phyloP scores from a whole-genome alignment of 2,329 filamentous ascomycete genomes.

The Fusarium sp. region DNA sequence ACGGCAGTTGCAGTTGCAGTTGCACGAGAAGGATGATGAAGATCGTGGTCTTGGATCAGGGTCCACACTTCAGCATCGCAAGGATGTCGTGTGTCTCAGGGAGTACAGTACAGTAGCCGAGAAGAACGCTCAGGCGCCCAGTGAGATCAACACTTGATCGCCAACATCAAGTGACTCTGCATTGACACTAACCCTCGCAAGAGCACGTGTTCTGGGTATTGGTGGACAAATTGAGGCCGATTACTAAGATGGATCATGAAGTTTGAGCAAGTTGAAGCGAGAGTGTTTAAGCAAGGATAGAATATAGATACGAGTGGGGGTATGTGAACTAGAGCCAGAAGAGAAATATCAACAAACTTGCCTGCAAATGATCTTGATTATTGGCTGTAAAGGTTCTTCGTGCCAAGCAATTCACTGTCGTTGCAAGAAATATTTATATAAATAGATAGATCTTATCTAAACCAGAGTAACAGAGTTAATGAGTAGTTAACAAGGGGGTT shows the following conservation, averaged over 20 bases:
- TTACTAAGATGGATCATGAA: background rate
- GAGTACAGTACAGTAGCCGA: too few relatives aligned
- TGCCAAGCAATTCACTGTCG: too few relatives aligned
- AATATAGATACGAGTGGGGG: background rate
- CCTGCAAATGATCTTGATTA: too few relatives aligned
- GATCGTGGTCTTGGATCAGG: background rate
- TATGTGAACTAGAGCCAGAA: background rate
- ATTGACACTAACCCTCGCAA: background rate
- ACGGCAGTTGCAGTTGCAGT: background rate
- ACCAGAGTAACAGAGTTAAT: too few relatives aligned
- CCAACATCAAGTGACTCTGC: background rate
- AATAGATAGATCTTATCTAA: too few relatives aligned
- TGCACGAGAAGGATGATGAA: background rate
- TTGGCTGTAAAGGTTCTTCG: too few relatives aligned
- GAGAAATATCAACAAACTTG: too few relatives aligned
- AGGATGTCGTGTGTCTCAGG: background rate
- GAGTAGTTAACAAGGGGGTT: too few relatives aligned
- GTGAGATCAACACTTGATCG: background rate
- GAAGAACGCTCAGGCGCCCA: background rate
- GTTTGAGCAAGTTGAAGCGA: background rate
- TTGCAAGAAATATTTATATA: too few relatives aligned
- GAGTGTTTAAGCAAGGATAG: background rate
- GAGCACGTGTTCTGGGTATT: background rate
- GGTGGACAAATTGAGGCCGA: conserved; percentile 13
- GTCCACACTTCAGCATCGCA: background rate